Base-by-base conservation (phyloP, 106 monocot species). In the Dioscorea zingiberensis region DNA sequence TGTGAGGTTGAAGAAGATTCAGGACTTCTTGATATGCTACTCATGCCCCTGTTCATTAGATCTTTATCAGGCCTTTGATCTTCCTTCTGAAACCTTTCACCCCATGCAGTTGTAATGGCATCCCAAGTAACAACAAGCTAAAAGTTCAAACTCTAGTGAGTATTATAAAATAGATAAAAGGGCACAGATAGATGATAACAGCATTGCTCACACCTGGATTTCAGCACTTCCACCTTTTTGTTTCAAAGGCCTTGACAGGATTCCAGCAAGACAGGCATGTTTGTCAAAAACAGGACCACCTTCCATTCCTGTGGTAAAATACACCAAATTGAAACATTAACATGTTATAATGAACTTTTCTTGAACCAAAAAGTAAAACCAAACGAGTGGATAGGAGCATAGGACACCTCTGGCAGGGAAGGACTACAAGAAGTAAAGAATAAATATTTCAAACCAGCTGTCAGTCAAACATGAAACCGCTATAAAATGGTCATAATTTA, bases 91-190 rank as follows among this genome's bases (percentile, higher is more conserved):
- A 73, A 45, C 47, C 19, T 30, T 23, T 74, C 46, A 51, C 60
- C 21, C 71, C 65, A 72, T 23, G 76, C 69, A 56, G 54, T 66
- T 44, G 66, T 66, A 71, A 95, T 87, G 63, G 95, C 84, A 77
- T 79, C 78, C 95, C 91, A 95, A 12, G 91, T 62, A 23, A 91
- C 88, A 27, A 85, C 81, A 68, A 95, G 80, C 95, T 94, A 82
- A 66, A 7, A 51, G 19, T 51, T 51, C 15, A 19, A 51, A 19
- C 19, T 16, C 51, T 51, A 51, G 51, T 18, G 2, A 51, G 15
- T 51, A 73, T 27, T 51, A 19, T 51, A 32, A 26, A 16, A 18
- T 24, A 21, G 30, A 15, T 19, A 32, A 21, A 25, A 44, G 47
- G 26, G 2, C 46, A 59, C 53, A 55, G 17, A 21, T 26, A 29